Evolutionary conservation across 768 basidiomycete genomes (phyloP), one percentile per base, ranked within the genome.

Genomic region (Plicaturopsis crispa): DNA sequence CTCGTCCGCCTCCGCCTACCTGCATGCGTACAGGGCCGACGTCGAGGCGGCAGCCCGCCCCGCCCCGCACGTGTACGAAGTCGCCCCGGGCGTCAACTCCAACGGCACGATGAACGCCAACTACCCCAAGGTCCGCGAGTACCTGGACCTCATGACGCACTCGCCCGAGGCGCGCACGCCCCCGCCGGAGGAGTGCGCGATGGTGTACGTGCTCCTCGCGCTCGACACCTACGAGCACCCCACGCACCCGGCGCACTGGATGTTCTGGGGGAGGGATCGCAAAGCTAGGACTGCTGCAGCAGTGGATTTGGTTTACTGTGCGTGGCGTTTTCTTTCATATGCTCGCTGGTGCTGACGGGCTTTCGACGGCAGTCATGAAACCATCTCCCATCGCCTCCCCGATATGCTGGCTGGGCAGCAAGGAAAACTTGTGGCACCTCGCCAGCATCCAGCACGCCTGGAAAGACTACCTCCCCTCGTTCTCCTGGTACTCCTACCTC

Each of bases 381-480:
- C 36, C 36, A 17, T 54, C 60, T 24, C 58, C 60, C 43, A 62
- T 62, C 44, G 56, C 45, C 34, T 60, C 60, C 35, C n/a, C n/a
- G n/a, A n/a, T n/a, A n/a, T n/a, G n/a, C n/a, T n/a, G n/a, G n/a
- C n/a, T n/a, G n/a, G 57, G 56, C 17, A 41, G 45, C 12, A 52
- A 50, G 19, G 59, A 59, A 42, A 59, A 57, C 42, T 56, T 59
- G 30, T 59, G 57, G 57, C 54, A 61, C 20, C 59, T 59, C 5
- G 46, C 43, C 35, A 57, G 50, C 40, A 52, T 57, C 36, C 57
- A 59, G 36, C 42, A 46, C 28, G 59, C 57, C 8, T 59, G 57
- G 33, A 45, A 47, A 0, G 43, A 46, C n/a, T 41, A 42, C 0
- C 59, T 59, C 24, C 43, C 54, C 12, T 37, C 46, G 2, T 14